Conservation (phyloP, 2,329 filamentous ascomycete species). For the Paecilomyces sp. region DNA sequence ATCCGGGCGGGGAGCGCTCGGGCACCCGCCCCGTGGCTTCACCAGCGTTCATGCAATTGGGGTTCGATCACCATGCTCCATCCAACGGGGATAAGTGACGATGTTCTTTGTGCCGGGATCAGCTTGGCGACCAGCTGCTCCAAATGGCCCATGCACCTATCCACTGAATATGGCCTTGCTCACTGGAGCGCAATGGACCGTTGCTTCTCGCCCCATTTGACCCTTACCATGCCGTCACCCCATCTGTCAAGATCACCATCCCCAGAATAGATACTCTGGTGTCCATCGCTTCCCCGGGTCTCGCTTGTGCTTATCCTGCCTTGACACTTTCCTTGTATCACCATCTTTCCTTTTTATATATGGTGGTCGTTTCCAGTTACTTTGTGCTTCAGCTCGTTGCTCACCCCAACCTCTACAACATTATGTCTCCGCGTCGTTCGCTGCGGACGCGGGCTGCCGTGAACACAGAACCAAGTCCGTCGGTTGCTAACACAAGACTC, state of each 20-base stretch:
- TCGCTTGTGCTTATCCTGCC: not conserved
- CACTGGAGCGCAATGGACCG: not conserved
- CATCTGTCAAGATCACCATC: not conserved
- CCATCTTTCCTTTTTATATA: not conserved
- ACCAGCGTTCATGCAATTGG: not conserved
- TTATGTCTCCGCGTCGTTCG: conserved; percentile 32
- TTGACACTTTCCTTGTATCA: not conserved
- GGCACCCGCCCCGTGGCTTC: not conserved
- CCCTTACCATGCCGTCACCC: not conserved
- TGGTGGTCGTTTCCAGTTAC: not conserved
- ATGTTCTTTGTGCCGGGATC: not conserved
- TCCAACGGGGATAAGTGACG: not conserved
- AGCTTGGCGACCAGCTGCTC: not conserved
- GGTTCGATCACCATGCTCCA: not conserved
- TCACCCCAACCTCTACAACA: not conserved
- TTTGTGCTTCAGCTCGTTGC: conserved; percentile 1
- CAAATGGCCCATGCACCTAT: not conserved
- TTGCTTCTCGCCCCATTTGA: not conserved
- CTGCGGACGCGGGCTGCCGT: conserved; percentile 27
- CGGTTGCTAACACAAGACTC: conserved; percentile 27
- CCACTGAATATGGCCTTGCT: not conserved
- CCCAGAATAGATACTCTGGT: not conserved
- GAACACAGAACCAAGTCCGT: conserved; percentile 17
- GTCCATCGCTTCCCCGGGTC: not conserved
- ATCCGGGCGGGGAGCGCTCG: not conserved